These are phyloP conservation scores for Vicia sativa DNA, from an alignment of 306 rosid genomes.

Conservation along the genomic window DNA sequence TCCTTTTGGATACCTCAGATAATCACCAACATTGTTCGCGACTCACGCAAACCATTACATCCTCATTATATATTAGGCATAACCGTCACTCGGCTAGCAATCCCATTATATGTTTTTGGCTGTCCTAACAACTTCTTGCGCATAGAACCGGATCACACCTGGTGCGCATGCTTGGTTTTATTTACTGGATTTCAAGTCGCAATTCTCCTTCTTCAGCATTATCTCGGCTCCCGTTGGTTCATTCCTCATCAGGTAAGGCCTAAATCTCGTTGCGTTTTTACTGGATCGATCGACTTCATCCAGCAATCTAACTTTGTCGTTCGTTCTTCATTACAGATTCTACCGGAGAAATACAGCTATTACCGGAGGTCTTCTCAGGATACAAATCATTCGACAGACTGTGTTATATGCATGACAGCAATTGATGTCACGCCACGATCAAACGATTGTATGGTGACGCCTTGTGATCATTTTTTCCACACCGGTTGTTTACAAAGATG, in stretches of 20 bases:
- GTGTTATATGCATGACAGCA: slow-evolving; percentile 96
- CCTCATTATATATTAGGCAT: slow-evolving; percentile 91
- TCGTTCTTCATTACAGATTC: slow-evolving; percentile 60
- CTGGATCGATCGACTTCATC: not conserved
- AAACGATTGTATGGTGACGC: slow-evolving; percentile 97
- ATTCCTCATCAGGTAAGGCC: slow-evolving; percentile 90
- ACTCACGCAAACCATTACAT: slow-evolving; percentile 94
- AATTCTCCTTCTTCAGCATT: slow-evolving; percentile 91
- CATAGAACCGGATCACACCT: slow-evolving; percentile 71
- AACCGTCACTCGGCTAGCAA: slow-evolving; percentile 79
- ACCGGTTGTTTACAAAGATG: slow-evolving; percentile 97
- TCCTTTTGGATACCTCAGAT: slow-evolving; percentile 99
- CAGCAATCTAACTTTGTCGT: slow-evolving; percentile 29
- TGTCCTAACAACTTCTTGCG: slow-evolving; percentile 98
- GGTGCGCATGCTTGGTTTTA: slow-evolving; percentile 73
- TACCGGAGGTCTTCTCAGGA: slow-evolving; percentile 70
- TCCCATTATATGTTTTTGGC: slow-evolving; percentile 85
- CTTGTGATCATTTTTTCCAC: slow-evolving; percentile 98
- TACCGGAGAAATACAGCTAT: slow-evolving; percentile 95
- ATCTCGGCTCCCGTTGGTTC: slow-evolving; percentile 95
- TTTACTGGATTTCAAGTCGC: slow-evolving; percentile 79
- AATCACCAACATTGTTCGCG: slow-evolving; percentile 80
- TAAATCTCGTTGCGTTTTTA: slow-evolving; percentile 9
- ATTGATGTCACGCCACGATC: slow-evolving; percentile 67
- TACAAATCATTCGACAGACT: slow-evolving; percentile 66